Evolutionary conservation across 345 rosid genomes (phyloP), one percentile per base, ranked within the genome.

Genomic region (Ceriops zippeliana): DNA sequence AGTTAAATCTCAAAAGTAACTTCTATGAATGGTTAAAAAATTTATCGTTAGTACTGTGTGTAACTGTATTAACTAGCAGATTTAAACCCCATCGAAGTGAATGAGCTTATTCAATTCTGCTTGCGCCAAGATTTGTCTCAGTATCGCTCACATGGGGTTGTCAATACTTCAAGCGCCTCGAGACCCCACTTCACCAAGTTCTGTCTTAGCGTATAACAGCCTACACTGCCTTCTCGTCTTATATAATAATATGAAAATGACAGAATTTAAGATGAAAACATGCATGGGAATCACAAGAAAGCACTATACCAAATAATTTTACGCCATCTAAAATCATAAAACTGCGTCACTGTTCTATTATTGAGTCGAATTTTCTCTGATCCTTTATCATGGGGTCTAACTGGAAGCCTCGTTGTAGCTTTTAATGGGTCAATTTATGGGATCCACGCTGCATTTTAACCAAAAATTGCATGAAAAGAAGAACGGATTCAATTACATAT

Each of bases 101-200:
- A 21, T 5, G 38, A 27, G 58, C 13, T 56, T 34, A 62, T 70
- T 63, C 42, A 69, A 62, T 65, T 21, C 30, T 38, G 24, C 1
- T 57, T 37, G 64, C 65, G 27, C 22, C 46, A 54, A 51, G 15
- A 58, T 26, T 62, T 72, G 73, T 66, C 54, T 52, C 30, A 15
- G 69, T 34, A 58, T 27, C 58, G 70, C 58, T 70, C 82, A 81
- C 80, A 78, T 72, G 84, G 81, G 37, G 24, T 35, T 22, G 21
- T 54, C 31, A 16, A 66, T 52, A 32, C 58, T 28, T 46, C 16
- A 16, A 46, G 66, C 28, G 32, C 27, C 13, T 13, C 0, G 6
- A 37, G 60, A 58, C 73, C 79, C 74, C 84, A 75, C 79, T 31
- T 5, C 70, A 34, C 11, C 20, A 42, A 51, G 65, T 58, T 21